Base-by-base conservation (phyloP, 805 yeast species). In the Candida sakaeoensis region DNA sequence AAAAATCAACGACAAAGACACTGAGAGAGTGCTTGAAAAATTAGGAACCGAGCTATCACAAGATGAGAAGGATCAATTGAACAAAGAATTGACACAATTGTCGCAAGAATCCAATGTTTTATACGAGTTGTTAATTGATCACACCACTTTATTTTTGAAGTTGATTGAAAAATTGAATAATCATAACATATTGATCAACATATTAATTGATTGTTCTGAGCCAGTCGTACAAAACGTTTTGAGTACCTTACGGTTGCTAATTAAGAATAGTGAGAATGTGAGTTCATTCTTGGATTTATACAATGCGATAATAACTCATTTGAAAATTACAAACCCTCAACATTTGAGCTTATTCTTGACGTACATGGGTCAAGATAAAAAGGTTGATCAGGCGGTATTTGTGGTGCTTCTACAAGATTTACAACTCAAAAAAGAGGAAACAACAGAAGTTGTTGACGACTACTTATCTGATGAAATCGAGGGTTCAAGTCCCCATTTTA, bases 401-500 rank as follows among this genome's bases (percentile, higher is more conserved):
- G 42, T 61, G 22, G 45, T 61, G 14, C 35, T 54, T 2, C 46
- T 62, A 4, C 54, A 52, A 19, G 41, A 45, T 21, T 33, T 58
- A 12, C 53, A 55, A 41, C 10, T 37, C 1, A 38, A 57, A 15
- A 46, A 41, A 18, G 19, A 28, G 1, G 39, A 47, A 18, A 41
- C 59, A 0, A 27, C 37, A 2, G 55, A 48, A 9, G 45, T 46
- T 12, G 48, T 63, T 4, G 22, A 33, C 4, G 53, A 50, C 9
- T 60, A 48, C 40, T 47, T 63, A 19, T 64, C 58, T 26, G 42
- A 47, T 5, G 33, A 51, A 5, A 27, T 49, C 5, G 56, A 52
- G 13, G 18, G 33, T 1, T 32, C 42, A 23, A 37, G 41, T 14
- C 26, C n/a, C 2, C 13, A 25, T 6, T 59, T 58, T 34, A 36